phyloP scores from a whole-genome alignment of 2,329 filamentous ascomycete species.

The Pseudofabraea citricarpa region DNA sequence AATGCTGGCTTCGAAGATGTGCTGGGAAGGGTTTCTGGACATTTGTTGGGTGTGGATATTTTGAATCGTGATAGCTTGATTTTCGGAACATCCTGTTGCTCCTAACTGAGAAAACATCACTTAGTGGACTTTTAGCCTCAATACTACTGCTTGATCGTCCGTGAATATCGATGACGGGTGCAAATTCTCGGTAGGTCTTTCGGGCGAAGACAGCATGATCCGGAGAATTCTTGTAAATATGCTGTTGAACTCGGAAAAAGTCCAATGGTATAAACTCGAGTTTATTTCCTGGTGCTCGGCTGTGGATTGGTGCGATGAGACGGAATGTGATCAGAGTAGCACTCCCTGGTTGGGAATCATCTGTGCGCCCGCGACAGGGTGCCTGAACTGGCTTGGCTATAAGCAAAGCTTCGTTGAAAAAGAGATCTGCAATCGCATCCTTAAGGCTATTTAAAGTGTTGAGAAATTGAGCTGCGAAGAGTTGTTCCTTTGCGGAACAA shows the following conservation, averaged over 20 bases:
- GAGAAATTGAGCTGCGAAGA: slow-evolving; percentile 42
- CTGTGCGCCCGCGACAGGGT: slow-evolving; percentile 30
- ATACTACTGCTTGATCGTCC: not conserved
- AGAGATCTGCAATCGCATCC: slow-evolving; percentile 36
- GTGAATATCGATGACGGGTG: slow-evolving; percentile 37
- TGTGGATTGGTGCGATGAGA: slow-evolving; percentile 57
- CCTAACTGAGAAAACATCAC: not conserved
- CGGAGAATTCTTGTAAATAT: slow-evolving; percentile 48
- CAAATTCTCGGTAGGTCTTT: slow-evolving; percentile 56
- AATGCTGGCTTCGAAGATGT: not conserved
- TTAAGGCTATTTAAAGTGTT: slow-evolving; percentile 36
- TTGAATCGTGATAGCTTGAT: slow-evolving; percentile 1
- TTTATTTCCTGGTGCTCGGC: slow-evolving; percentile 42
- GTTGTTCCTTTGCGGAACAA: slow-evolving; percentile 32
- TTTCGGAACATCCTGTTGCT: not conserved
- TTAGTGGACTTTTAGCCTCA: not conserved
- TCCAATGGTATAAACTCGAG: slow-evolving; percentile 56
- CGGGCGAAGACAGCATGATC: slow-evolving; percentile 56
- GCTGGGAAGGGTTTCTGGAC: slow-evolving; percentile 3
- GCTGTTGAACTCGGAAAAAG: slow-evolving; percentile 64
- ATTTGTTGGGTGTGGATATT: slow-evolving; percentile 5
- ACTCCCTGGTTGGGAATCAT: slow-evolving; percentile 22
- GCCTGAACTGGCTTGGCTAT: slow-evolving; percentile 38
- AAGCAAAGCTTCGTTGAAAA: slow-evolving; percentile 42
- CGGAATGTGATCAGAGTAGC: slow-evolving; percentile 50